Conservation (phyloP, 1,139 yeast genomes). For the Yamadazyma sp. region DNA sequence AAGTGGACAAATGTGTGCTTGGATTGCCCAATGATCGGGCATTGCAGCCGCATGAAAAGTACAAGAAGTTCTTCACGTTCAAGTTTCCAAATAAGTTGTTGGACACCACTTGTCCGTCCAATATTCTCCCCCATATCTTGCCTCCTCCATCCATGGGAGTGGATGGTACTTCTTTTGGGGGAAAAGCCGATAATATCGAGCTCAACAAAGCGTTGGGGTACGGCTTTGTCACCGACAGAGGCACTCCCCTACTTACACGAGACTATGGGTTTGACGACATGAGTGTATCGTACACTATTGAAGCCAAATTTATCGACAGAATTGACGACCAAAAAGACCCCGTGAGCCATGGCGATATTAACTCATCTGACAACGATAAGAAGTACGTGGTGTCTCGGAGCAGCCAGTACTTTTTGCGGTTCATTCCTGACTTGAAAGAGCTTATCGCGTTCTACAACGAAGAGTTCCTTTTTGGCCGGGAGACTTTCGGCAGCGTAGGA, state of each 20-base stretch:
- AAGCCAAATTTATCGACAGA: conserved; percentile 44
- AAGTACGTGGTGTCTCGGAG: conserved; percentile 40
- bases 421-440: conserved; percentile 39
- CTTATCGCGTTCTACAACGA: conserved; percentile 30
- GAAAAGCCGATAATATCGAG: conserved; percentile 34
- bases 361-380: conserved; percentile 31
- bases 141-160: conserved; percentile 70
- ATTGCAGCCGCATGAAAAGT: conserved; percentile 49
- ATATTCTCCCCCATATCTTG: conserved; percentile 50
- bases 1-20: conserved; percentile 46
- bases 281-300: conserved; percentile 44
- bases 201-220: conserved; percentile 47
- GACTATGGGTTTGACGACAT: conserved; percentile 45
- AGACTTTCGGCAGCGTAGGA: conserved; percentile 30
- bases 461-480: conserved; percentile 25
- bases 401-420: conserved; percentile 40
- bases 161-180: conserved; percentile 43
- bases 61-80: conserved; percentile 65
- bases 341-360: conserved; percentile 38
- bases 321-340: conserved; percentile 27
- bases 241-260: conserved; percentile 43
- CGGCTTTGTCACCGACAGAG: conserved; percentile 39
- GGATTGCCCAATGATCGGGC: conserved; percentile 55
- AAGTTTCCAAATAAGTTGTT: conserved; percentile 58
- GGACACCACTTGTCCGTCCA: conserved; percentile 58